Evolutionary conservation across 2,329 filamentous ascomycete species (phyloP), one percentile per base, ranked within the genome.

Genomic region (Fusarium multiceps): DNA sequence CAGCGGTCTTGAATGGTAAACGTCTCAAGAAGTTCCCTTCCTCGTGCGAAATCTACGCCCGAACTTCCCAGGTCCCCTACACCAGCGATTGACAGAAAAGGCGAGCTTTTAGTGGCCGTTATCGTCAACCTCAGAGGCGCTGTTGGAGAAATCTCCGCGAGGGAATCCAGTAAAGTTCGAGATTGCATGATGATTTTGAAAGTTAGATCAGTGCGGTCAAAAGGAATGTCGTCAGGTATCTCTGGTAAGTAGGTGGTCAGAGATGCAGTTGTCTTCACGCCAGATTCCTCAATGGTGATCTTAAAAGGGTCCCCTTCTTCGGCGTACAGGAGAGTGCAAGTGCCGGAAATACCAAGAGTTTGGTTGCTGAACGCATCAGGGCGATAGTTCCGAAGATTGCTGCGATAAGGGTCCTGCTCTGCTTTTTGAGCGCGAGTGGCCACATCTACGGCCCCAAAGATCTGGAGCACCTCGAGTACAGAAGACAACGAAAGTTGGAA

Each of bases 101-200:
- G 91, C 30, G 89, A 87, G 16, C 79, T 83, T 40, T 87, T 87
- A 7, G 87, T 89, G 2, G 89, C 89, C 12, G 86, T 85, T 55
- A 97, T 86, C 14, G 89, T 90, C 25, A 97, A 84, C 41, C 89
- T 87, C 7, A 88, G 88, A 0, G 93, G 94, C n/a, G 87, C 89
- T 27, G 94, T 91, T 14, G 87, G 87, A 3, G 86, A 87, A 49
- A 91, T 86, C 76, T 95, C 92, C 2, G 87, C 86, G 42, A 94
- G 83, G 18, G 90, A 89, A 75, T 94, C 92, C 13, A 92, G 86
- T 7, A 95, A 86, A 80, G 88, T 91, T 34, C 87, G 87, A 13
- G 91, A 88, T 72, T 91, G 92, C 92, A 98, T 97, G 77, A 99
- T 98, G 63, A 97, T 93, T 79, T 98, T 99, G 82, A 98, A 92